A percentile compares a stretch with the other conserved stretches of the same genome.
These are phyloP conservation scores for Colletotrichum sp. DNA, from an alignment of 2,329 filamentous ascomycete species.

Conservation along the genomic window DNA sequence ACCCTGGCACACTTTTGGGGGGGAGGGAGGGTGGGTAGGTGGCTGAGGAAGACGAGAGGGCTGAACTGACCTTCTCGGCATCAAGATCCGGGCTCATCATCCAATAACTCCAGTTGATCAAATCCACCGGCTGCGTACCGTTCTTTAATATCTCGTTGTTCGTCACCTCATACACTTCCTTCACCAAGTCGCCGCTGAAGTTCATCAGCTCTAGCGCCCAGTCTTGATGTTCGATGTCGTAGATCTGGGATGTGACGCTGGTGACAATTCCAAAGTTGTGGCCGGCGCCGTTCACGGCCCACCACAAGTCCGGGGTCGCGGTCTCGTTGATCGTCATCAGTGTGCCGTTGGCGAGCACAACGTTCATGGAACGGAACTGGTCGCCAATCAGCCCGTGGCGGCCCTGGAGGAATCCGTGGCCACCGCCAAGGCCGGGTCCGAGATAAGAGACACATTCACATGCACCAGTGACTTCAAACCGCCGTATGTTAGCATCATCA, in stretches of 20 bases:
- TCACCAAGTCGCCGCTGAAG: constrained; percentile 53
- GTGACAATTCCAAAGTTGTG: not conserved
- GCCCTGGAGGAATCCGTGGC: not conserved
- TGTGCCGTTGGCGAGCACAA: not conserved
- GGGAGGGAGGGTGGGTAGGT: not conserved
- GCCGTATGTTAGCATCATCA: not conserved
- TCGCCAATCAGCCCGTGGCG: not conserved
- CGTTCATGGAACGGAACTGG: not conserved
- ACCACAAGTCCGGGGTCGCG: constrained; percentile 6
- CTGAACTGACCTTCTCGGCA: constrained; percentile 24
- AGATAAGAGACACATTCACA: no score
- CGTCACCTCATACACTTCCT: constrained; percentile 37
- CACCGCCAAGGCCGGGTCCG: not conserved
- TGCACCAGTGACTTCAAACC: no score
- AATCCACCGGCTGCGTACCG: constrained; percentile 44
- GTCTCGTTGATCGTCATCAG: not conserved
- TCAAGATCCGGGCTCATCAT: constrained; percentile 42
- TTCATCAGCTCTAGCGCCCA: constrained; percentile 48
- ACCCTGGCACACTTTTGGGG: not conserved
- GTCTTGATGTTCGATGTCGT: constrained; percentile 22
- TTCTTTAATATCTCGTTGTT: constrained; percentile 30
- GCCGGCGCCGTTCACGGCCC: constrained; percentile 5
- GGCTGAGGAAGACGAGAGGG: no score
- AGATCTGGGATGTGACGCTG: not conserved
- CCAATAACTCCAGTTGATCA: constrained; percentile 57